Evolutionary conservation across 805 yeast species (phyloP).

Genomic region (Schizosaccharomyces japonicus): DNA sequence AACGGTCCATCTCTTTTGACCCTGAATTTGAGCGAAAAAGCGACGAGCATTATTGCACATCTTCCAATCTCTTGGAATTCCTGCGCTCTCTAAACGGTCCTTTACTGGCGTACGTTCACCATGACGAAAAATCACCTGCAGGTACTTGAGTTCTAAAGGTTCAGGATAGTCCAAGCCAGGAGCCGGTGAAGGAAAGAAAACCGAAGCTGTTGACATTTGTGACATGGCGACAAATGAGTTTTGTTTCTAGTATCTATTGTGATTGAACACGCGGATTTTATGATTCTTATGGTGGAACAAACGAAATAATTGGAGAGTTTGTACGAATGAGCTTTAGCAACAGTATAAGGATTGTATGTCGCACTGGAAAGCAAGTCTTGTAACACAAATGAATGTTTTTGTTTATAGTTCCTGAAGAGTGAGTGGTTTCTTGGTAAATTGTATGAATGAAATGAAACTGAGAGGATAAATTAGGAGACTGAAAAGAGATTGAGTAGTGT

Average conservation of each 20-base stretch:
- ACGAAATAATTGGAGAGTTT: too few species aligned
- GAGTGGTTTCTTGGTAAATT: too few species aligned
- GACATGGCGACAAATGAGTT: neutral
- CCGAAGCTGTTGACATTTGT: constrained; percentile 1
- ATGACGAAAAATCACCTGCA: constrained; percentile 10
- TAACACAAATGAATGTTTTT: too few species aligned
- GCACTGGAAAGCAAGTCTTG: too few species aligned
- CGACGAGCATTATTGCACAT: constrained; percentile 4
- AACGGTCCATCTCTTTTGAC: neutral
- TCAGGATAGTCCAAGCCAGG: constrained; percentile 7
- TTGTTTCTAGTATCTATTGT: neutral
- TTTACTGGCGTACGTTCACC: constrained; percentile 11
- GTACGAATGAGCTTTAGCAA: too few species aligned
- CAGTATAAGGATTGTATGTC: too few species aligned
- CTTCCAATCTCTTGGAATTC: constrained; percentile 4
- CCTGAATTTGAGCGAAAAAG: neutral
- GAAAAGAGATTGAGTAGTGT: too few species aligned
- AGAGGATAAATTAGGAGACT: too few species aligned
- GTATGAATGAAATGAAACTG: too few species aligned
- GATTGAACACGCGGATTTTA: too few species aligned
- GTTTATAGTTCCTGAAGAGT: too few species aligned
- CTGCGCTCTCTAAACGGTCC: constrained; percentile 9
- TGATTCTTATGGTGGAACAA: too few species aligned
- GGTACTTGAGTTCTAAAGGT: constrained; percentile 8
- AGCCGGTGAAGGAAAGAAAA: neutral